Evolutionary conservation across 345 rosid genomes (phyloP), one percentile per base, ranked within the genome.

Genomic region (Isatis tinctoria): DNA sequence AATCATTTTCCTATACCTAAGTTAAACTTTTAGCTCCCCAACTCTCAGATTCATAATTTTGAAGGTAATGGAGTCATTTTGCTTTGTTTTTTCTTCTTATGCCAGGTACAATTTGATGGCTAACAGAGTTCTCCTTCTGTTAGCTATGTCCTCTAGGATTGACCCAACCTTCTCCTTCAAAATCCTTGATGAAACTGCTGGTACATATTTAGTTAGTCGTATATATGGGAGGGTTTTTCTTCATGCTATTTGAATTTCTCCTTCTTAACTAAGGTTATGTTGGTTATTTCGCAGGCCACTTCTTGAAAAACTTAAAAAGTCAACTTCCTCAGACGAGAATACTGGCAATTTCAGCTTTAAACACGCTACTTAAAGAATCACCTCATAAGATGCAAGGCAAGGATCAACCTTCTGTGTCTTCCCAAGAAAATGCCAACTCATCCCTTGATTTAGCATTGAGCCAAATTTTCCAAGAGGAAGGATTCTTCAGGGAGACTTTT

Each of bases 251-350:
- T 68, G 39, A 33, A 41, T 61, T 72, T 18, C 63, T 61, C 18
- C 17, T 65, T 51, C 68, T 51, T 67, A 35, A 73, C 60, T 28
- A 44, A 48, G 32, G 61, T 72, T 9, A 53, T 73, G 71, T 56
- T 73, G 48, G 33, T 68, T 26, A 45, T 62, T 67, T 41, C 68
- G 24, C 90, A 95, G 99, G 99, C 60, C 99, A 95, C 76, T 95
- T 95, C 83, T 80, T 95, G 48, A 95, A 87, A 83, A 95, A 85
- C 79, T 83, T 95, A 70, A 95, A 88, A 75, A 95, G 99, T 81
- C 97, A 95, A 65, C 99, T 95, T 83, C 99, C 97, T 70, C 99
- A 95, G 82, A 92, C 97, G 49, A 95, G 99, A 81, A 87, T 95
- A 75, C 96, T 95, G 68, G 97, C 99, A 77, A 95, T 95, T 47